A percentile compares a stretch with the other conserved stretches of the same genome.
phyloP scores from a whole-genome alignment of 768 basidiomycete genomes.

The Stropharia rugosoannulata region DNA sequence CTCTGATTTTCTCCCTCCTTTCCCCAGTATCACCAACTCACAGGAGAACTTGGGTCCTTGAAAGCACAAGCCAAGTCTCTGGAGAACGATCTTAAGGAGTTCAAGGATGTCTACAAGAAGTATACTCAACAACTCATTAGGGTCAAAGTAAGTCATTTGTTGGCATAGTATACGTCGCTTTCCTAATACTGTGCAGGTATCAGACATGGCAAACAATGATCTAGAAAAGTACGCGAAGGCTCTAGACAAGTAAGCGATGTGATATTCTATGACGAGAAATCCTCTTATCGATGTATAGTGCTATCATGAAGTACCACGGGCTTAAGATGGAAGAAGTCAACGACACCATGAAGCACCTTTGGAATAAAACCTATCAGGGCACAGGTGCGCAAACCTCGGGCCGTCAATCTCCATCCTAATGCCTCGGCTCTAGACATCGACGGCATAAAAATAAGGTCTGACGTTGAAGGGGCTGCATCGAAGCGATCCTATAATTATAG shows the following conservation, averaged over 20 bases:
- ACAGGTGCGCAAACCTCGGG: slow-evolving; percentile 59
- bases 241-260: slow-evolving; percentile 77
- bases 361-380: slow-evolving; percentile 99
- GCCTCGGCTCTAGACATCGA: slow-evolving; percentile 78
- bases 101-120: slow-evolving; percentile 80
- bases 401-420: slow-evolving; percentile 10
- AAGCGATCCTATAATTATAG: slow-evolving; percentile 97
- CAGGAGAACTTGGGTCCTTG: slow-evolving; percentile 79
- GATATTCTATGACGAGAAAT: not conserved
- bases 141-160: slow-evolving; percentile 68
- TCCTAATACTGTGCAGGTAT: slow-evolving; percentile 58
- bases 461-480: slow-evolving; percentile 86
- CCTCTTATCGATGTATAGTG: slow-evolving; percentile 45
- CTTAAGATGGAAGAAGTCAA: slow-evolving; percentile 99
- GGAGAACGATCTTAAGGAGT: slow-evolving; percentile 77
- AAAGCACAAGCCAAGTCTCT: slow-evolving; percentile 63
- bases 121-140: slow-evolving; percentile 91
- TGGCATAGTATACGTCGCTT: not conserved
- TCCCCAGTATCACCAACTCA: slow-evolving; percentile 71
- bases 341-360: slow-evolving; percentile 93
- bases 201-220: slow-evolving; percentile 96
- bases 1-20: not conserved
- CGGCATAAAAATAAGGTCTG: slow-evolving; percentile 92
- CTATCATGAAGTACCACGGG: slow-evolving; percentile 97
- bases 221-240: slow-evolving; percentile 98